Conservation (phyloP, 179 eudicot species). For the Beta macrorhiza region DNA sequence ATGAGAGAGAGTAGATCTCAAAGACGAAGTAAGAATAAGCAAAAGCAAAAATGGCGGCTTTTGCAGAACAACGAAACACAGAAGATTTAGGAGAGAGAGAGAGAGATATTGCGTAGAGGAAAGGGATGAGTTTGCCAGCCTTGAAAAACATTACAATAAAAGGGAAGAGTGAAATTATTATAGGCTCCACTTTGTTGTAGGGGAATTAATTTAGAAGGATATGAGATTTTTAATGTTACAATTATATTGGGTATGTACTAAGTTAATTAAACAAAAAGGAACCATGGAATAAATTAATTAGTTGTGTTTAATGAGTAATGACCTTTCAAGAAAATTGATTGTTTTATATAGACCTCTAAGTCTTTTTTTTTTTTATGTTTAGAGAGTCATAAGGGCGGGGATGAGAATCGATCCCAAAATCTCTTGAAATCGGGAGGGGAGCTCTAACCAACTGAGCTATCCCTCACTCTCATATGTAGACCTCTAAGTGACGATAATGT, state of each 20-base stretch:
- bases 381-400: too few relatives aligned
- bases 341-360: too few relatives aligned
- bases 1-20: constrained; percentile 19
- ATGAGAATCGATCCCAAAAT: too few relatives aligned
- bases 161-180: background rate
- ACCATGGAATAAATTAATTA: background rate
- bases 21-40: constrained; percentile 13
- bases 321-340: too few relatives aligned
- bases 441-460: too few relatives aligned
- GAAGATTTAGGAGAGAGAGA: background rate
- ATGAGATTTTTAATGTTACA: background rate
- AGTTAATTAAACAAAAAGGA: too few relatives aligned
- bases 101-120: background rate
- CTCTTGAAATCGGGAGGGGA: too few relatives aligned
- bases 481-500: too few relatives aligned
- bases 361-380: too few relatives aligned
- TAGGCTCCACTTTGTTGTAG: background rate
- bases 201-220: background rate
- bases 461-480: too few relatives aligned
- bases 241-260: too few relatives aligned
- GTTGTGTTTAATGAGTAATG: too few relatives aligned
- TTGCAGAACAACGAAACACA: background rate
- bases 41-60: constrained; percentile 23
- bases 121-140: constrained; percentile 5
- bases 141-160: background rate